A percentile compares a stretch with the other conserved stretches of the same genome.
Evolutionary conservation across 2,329 filamentous ascomycete species (phyloP).

Genomic region (Aspergillus sp.): DNA sequence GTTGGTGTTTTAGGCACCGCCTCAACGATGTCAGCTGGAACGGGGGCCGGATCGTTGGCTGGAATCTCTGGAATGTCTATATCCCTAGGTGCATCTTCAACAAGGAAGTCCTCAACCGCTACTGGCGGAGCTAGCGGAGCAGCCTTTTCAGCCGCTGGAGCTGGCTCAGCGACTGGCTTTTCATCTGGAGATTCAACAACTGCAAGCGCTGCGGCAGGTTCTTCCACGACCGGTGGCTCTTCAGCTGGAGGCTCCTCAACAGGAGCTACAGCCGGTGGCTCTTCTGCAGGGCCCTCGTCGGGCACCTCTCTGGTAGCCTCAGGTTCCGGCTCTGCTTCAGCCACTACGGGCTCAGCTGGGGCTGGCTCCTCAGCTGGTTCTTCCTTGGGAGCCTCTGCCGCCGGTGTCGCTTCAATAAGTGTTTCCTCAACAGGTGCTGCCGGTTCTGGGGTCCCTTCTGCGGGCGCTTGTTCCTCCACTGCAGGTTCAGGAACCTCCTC

Average conservation of each 20-base stretch:
- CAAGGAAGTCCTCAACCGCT: not conserved
- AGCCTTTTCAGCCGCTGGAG: constrained; percentile 16
- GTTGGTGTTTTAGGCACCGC: constrained; percentile 1
- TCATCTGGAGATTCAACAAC: constrained; percentile 7
- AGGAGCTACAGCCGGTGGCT: not conserved
- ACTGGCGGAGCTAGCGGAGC: constrained; percentile 8
- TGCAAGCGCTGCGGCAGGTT: constrained; percentile 7
- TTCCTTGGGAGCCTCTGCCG: not conserved
- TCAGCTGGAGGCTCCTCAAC: constrained; percentile 2
- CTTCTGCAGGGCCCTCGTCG: constrained; percentile 7
- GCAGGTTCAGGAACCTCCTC: constrained; percentile 11
- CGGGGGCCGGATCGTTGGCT: not conserved
- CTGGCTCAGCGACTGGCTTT: constrained; percentile 15
- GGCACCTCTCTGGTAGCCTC: not conserved
- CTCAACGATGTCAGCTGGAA: not conserved
- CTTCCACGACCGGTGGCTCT: constrained; percentile 13
- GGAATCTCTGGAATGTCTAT: not conserved
- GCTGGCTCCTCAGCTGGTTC: not conserved
- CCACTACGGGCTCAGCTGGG: not conserved
- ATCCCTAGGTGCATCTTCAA: not conserved
- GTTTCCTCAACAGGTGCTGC: not conserved
- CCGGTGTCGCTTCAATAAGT: constrained; percentile 5
- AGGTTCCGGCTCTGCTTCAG: not conserved
- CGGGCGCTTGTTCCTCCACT: constrained; percentile 3
- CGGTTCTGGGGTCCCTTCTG: constrained; percentile 10